Evolutionary conservation across 1,284 basidiomycete genomes (phyloP).

Genomic region (Apiotrichum montevideense): DNA sequence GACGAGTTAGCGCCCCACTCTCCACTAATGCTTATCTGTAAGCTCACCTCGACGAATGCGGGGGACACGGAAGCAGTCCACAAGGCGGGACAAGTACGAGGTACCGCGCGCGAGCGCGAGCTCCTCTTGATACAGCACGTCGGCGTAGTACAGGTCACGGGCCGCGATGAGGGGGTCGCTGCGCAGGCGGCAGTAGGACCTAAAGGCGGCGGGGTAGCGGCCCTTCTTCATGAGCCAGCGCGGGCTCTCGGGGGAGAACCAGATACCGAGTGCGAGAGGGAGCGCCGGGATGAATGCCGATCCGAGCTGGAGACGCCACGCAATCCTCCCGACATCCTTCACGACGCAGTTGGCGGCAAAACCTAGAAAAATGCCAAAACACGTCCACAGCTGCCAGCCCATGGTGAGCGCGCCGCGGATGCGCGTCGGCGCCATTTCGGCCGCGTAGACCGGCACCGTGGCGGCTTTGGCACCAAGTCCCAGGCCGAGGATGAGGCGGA

Average conservation of each 20-base stretch:
- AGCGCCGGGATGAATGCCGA: constrained; percentile 47
- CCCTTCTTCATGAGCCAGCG: constrained; percentile 66
- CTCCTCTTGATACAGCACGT: constrained; percentile 63
- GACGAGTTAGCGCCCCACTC: too few relatives aligned
- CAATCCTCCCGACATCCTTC: constrained; percentile 19
- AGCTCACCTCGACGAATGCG: constrained; percentile 56
- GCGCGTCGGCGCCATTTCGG: constrained; percentile 41
- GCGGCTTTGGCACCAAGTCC: constrained; percentile 44
- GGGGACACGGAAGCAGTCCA: constrained; percentile 64
- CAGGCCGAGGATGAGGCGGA: constrained; percentile 43
- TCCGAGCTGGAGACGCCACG: constrained; percentile 50
- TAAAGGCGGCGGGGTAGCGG: constrained; percentile 58
- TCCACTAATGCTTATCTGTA: too few relatives aligned
- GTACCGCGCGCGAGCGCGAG: constrained; percentile 51
- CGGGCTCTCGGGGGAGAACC: constrained; percentile 55
- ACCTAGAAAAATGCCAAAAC: constrained; percentile 25
- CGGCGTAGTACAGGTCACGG: constrained; percentile 58
- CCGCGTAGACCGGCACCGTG: constrained; percentile 49
- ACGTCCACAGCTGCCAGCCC: constrained; percentile 35
- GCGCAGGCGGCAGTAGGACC: constrained; percentile 59
- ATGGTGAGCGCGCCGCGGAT: constrained; percentile 52
- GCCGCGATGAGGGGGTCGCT: constrained; percentile 63
- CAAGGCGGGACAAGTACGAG: constrained; percentile 41
- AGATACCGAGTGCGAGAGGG: constrained; percentile 33
- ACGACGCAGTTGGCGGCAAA: constrained; percentile 9